A percentile compares a stretch with the other conserved stretches of the same genome.
phyloP scores from a whole-genome alignment of 169 alveolate species.

The Sarcocystis neurona region DNA sequence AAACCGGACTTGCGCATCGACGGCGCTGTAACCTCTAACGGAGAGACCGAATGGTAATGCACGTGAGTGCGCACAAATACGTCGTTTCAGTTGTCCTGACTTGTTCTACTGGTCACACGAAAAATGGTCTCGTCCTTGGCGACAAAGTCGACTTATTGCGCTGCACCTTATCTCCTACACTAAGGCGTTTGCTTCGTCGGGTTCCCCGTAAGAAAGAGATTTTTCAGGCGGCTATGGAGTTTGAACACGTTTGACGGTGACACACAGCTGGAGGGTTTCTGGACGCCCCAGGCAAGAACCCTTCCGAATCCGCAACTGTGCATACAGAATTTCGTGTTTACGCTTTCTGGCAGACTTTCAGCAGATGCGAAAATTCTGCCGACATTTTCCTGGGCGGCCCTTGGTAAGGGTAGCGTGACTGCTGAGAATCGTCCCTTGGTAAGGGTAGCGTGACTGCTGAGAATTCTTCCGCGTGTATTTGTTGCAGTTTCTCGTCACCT shows the following conservation, averaged over 20 bases:
- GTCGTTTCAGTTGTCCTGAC: no score
- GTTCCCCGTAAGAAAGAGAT: neutral
- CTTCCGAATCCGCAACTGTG: neutral
- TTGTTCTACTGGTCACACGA: no score
- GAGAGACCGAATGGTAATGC: neutral
- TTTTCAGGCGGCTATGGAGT: conserved; percentile 36
- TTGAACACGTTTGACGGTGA: conserved; percentile 15
- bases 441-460: no score
- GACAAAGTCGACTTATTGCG: no score
- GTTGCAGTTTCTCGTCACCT: no score
- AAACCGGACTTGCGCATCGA: neutral
- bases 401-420: no score
- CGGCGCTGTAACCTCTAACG: conserved; percentile 12
- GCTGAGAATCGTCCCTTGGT: no score
- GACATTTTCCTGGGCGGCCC: conserved; percentile 61
- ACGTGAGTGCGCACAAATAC: neutral
- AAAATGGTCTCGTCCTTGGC: no score
- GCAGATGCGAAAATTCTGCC: conserved; percentile 34
- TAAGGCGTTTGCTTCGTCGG: no score
- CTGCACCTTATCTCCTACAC: no score
- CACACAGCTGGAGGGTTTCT: conserved; percentile 21
- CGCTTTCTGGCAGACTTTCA: conserved; percentile 6
- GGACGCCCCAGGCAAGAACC: conserved; percentile 31
- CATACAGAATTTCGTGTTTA: neutral
- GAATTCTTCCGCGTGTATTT: no score